Percentiles rank a stretch among this genome's conserved stretches.
phyloP scores from a whole-genome alignment of 73 alveolate genomes.

The Paraurostyla sp. region DNA sequence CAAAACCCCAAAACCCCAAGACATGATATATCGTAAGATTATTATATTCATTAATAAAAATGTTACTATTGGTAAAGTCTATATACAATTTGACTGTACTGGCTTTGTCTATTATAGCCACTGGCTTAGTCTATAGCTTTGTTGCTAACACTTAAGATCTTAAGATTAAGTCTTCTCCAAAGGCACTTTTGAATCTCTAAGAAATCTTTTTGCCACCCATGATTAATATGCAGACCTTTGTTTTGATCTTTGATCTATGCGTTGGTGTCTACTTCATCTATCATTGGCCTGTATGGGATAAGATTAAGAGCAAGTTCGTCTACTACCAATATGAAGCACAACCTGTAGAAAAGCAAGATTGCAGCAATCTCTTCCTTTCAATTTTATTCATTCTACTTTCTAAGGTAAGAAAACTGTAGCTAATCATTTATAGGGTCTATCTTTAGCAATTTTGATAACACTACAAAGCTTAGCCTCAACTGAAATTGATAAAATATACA shows the following conservation, averaged over 20 bases:
- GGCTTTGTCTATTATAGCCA: not conserved
- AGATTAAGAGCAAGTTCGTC: conserved; percentile 33
- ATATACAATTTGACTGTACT: conserved; percentile 25
- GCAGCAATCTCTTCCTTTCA: conserved; percentile 45
- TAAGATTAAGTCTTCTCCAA: conserved; percentile 28
- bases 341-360: conserved; percentile 33
- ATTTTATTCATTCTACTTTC: conserved; percentile 37
- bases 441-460: not conserved
- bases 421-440: conserved; percentile 1
- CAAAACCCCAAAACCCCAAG: conserved; percentile 32
- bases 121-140: not conserved
- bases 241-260: conserved; percentile 11
- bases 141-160: not conserved
- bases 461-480: not conserved
- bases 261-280: conserved; percentile 36
- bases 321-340: conserved; percentile 57
- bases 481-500: conserved; percentile 6
- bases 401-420: conserved; percentile 10
- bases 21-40: not conserved
- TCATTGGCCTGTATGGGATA: conserved; percentile 54
- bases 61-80: conserved; percentile 38
- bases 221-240: conserved; percentile 7
- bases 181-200: conserved; percentile 37
- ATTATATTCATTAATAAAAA: not conserved
- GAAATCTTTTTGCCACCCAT: conserved; percentile 50